Conservation (phyloP, 495 filamentous ascomycete species). For the Aspergillus cavernicola region DNA sequence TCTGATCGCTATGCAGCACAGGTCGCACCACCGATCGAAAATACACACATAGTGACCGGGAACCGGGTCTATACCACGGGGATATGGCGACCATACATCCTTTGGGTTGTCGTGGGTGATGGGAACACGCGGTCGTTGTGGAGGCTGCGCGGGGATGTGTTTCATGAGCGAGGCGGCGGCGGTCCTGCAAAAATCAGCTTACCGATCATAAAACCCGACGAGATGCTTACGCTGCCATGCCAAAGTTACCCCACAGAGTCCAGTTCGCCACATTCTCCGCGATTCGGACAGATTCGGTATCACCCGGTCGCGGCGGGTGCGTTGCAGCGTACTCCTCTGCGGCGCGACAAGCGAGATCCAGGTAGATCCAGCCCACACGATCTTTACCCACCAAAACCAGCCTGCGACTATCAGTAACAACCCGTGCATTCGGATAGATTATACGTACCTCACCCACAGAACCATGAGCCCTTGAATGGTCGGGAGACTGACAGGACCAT, state of each 20-base stretch:
- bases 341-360: conserved; percentile 22
- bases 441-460: conserved; percentile 18
- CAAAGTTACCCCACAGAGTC: conserved; percentile 33
- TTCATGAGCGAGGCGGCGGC: conserved; percentile 26
- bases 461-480: conserved; percentile 23
- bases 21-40: conserved; percentile 24
- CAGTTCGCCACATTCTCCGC: conserved; percentile 19
- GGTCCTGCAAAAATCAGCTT: conserved; percentile 12
- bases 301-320: conserved; percentile 11
- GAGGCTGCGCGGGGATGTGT: conserved; percentile 17
- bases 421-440: too few species aligned
- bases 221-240: conserved; percentile 27
- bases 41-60: conserved; percentile 27
- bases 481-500: conserved; percentile 11
- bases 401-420: too few species aligned
- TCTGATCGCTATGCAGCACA: conserved; percentile 23
- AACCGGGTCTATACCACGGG: conserved; percentile 16
- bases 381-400: conserved; percentile 27
- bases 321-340: conserved; percentile 19
- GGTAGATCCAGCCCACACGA: conserved; percentile 28
- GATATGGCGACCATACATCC: conserved; percentile 33
- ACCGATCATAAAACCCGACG: too few species aligned
- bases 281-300: conserved; percentile 4
- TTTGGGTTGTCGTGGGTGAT: conserved; percentile 17
- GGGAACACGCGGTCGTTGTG: conserved; percentile 13